phyloP scores from a whole-genome alignment of 257 asterid genomes.

The Nicotiana attenuata region DNA sequence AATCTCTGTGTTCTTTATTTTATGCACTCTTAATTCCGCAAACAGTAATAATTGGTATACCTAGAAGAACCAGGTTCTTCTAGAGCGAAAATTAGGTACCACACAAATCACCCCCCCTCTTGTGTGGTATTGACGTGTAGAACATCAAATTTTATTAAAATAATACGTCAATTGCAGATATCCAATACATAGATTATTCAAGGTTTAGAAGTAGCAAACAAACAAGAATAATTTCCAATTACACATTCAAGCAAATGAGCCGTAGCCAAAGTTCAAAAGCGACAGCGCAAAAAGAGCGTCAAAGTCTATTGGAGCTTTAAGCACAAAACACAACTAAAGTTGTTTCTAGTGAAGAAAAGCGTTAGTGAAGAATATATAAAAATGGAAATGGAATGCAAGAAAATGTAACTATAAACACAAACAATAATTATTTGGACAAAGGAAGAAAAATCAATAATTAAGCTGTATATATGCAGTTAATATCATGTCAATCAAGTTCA shows the following conservation, averaged over 20 bases:
- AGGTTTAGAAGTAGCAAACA: background rate
- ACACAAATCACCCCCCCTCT: too few relatives aligned
- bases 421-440: background rate
- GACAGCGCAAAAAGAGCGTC: background rate
- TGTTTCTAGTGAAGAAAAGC: background rate
- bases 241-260: background rate
- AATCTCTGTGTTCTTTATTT: too few relatives aligned
- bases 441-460: background rate
- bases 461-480: background rate
- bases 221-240: background rate
- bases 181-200: background rate
- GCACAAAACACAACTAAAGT: background rate
- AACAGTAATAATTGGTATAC: too few relatives aligned
- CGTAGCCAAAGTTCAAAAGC: background rate
- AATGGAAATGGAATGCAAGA: background rate
- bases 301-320: background rate
- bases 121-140: too few relatives aligned
- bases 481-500: conserved; percentile 1
- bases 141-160: too few relatives aligned
- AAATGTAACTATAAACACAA: background rate
- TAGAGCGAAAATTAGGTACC: too few relatives aligned
- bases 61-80: too few relatives aligned
- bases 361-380: background rate
- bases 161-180: background rate
- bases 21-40: too few relatives aligned